A percentile compares a stretch with the other conserved stretches of the same genome.
phyloP scores from a whole-genome alignment of 2,329 filamentous ascomycete species.

The Neurospora sp. region DNA sequence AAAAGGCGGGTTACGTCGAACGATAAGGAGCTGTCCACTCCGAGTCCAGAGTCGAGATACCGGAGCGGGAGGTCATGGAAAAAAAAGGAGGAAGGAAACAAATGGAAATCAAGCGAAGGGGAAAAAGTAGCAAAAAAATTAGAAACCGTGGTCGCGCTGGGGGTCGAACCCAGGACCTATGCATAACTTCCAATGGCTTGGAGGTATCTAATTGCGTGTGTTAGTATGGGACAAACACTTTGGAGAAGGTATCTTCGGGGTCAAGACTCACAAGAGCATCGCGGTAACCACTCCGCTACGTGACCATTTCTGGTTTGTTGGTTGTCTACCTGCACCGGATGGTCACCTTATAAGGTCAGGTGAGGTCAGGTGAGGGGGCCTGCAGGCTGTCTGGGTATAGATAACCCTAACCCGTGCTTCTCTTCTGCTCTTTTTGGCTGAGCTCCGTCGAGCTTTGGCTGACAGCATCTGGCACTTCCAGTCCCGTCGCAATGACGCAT shows the following conservation, averaged over 20 bases:
- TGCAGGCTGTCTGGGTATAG: neutral
- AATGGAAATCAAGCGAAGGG: neutral
- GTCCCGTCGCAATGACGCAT: neutral
- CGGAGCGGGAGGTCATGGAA: neutral
- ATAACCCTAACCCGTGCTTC: neutral
- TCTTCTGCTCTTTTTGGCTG: neutral
- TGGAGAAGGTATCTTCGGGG: neutral
- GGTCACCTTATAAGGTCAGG: neutral
- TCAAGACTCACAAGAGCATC: neutral
- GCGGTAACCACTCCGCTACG: slow-evolving; percentile 2
- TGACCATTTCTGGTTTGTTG: neutral
- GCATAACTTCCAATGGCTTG: neutral
- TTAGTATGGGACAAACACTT: neutral
- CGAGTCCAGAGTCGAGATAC: neutral
- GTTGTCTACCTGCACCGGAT: neutral
- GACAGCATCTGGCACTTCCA: neutral
- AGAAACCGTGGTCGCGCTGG: neutral
- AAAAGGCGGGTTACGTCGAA: neutral
- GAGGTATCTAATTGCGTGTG: neutral
- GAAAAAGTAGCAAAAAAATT: neutral
- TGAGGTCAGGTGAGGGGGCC: neutral
- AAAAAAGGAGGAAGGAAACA: neutral
- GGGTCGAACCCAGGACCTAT: neutral
- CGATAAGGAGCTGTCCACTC: neutral
- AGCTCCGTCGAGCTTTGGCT: neutral